Evolutionary conservation across 2,329 filamentous ascomycete genomes (phyloP), one percentile per base, ranked within the genome.

Genomic region (Trichoderma harzianum): DNA sequence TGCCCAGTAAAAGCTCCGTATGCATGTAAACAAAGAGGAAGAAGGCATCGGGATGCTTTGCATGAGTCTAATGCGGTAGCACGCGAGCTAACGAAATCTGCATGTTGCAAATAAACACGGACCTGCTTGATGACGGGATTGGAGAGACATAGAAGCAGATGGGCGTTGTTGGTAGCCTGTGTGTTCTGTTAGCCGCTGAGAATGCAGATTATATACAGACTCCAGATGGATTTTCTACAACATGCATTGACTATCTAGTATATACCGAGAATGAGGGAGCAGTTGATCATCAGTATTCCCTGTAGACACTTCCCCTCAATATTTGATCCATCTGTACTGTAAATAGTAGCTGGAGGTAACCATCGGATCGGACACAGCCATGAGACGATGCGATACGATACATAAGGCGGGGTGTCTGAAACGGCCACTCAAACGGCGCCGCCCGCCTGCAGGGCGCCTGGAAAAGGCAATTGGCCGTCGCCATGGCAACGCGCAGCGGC

Each of bases 1-100:
- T 55, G 51, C 64, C 64, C 64, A 67, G 64, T 67, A 11, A 58
- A 30, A 57, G n/a, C n/a, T 32, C 36, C 55, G 53, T 24, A 69
- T 69, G 65, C 55, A 36, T 36, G 55, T 61, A 69, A 69, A 69
- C 53, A 69, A 69, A 58, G 34, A 28, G 7, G 16, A 68, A 39
- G 32, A 28, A 28, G 18, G 11, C 24, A 24, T 57, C 64, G 34
- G n/a, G 64, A 69, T 69, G 65, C 32, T 69, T 69, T 69, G 65
- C 65, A 69, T 69, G 65, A 69, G 65, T 43, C 55, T 68, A 68
- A 60, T 68, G 55, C 53, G 55, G 53, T 21, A 47, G 65, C 24
- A 57, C 36, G 26, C 65, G 55, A 36, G 65, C 34, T 60, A 60
- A 26, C n/a, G 51, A 51, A 30, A 65, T 65, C 16, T 11, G 2